Evolutionary conservation across 2,329 filamentous ascomycete species (phyloP).

Genomic region (Aspergillus intermedius): DNA sequence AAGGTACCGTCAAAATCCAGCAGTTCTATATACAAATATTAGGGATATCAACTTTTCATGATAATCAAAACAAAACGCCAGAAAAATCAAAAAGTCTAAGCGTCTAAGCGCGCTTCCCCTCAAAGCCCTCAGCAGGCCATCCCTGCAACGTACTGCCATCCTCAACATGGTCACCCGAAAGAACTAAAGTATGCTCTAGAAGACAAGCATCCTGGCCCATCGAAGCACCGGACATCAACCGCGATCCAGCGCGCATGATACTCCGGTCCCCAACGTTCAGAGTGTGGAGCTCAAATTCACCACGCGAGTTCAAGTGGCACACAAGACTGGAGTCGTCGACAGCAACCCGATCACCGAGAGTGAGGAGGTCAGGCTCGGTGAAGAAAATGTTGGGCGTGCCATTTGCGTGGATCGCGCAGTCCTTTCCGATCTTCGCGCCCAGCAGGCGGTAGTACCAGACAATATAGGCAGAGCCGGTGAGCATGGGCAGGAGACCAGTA

Average conservation of each 20-base stretch:
- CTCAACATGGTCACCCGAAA: slow-evolving; percentile 52
- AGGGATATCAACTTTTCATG: too few species aligned
- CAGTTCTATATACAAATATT: too few species aligned
- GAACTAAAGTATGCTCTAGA: slow-evolving; percentile 53
- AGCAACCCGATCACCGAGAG: slow-evolving; percentile 47
- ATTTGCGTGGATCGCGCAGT: slow-evolving; percentile 52
- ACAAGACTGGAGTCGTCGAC: slow-evolving; percentile 54
- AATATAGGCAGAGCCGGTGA: slow-evolving; percentile 50
- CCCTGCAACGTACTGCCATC: slow-evolving; percentile 48
- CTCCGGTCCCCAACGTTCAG: slow-evolving; percentile 47
- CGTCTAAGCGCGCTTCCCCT: slow-evolving; percentile 4
- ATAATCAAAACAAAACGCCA: background rate
- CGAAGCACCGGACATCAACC: slow-evolving; percentile 47
- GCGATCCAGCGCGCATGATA: slow-evolving; percentile 47
- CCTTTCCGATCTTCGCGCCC: slow-evolving; percentile 48
- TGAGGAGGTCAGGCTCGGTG: slow-evolving; percentile 53
- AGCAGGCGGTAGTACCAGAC: slow-evolving; percentile 49
- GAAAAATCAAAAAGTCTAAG: background rate
- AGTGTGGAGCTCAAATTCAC: slow-evolving; percentile 51
- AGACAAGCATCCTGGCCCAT: slow-evolving; percentile 51
- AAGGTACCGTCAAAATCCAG: too few species aligned
- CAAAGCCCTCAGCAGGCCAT: slow-evolving; percentile 47
- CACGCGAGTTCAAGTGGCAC: slow-evolving; percentile 51
- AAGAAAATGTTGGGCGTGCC: slow-evolving; percentile 49
- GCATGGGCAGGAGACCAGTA: slow-evolving; percentile 46